Evolutionary conservation across 73 alveolate genomes (phyloP).

Genomic region (Tetrahymena borealis): DNA sequence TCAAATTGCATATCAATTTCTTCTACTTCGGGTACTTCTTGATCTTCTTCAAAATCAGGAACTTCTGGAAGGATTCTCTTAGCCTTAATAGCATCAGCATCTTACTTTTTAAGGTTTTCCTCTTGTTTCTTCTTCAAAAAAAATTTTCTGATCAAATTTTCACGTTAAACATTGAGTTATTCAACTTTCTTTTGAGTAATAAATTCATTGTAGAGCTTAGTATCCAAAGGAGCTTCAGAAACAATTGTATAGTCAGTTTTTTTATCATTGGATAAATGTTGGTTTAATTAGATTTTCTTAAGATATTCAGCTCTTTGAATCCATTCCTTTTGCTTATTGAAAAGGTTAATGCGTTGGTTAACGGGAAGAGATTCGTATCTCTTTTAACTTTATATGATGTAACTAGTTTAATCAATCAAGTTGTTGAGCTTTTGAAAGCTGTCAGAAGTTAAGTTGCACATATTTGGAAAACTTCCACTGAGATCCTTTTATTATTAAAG

Average conservation of each 20-base stretch:
- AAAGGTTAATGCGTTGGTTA: background rate
- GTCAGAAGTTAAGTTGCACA: background rate
- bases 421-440: background rate
- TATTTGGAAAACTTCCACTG: background rate
- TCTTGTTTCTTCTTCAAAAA: background rate
- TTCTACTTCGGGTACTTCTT: background rate
- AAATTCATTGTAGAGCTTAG: background rate
- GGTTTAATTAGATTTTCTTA: background rate
- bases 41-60: background rate
- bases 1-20: background rate
- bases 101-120: background rate
- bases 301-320: background rate
- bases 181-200: background rate
- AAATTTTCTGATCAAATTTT: background rate
- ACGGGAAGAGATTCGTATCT: background rate
- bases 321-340: background rate
- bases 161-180: background rate
- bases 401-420: background rate
- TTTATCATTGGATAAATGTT: background rate
- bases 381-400: background rate
- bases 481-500: background rate
- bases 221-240: background rate
- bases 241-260: background rate
- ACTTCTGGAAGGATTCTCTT: background rate
- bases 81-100: background rate